Evolutionary conservation across 1,284 basidiomycete genomes (phyloP).

Genomic region (Mycena sp.): DNA sequence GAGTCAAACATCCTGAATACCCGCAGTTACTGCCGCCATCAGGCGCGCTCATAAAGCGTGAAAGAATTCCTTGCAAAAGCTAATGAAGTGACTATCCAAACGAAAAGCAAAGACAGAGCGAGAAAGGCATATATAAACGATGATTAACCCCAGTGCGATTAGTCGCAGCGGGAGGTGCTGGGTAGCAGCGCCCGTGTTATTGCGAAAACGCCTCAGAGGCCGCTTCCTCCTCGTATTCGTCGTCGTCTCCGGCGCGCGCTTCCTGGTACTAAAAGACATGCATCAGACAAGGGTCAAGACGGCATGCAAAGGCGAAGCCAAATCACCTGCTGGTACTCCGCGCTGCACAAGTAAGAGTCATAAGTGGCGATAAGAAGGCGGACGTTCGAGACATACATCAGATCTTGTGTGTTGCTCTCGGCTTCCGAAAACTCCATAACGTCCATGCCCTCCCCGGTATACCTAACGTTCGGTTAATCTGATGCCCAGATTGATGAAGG

Average conservation of each 20-base stretch:
- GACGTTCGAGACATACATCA: conserved; percentile 65
- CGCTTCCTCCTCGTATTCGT: conserved; percentile 45
- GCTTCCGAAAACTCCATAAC: conserved; percentile 93
- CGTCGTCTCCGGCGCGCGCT: conserved; percentile 56
- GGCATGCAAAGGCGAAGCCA: not conserved
- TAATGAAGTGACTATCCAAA: too few species aligned
- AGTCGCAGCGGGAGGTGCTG: too few species aligned
- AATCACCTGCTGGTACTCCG: conserved; percentile 77
- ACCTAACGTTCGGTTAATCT: conserved; percentile 47
- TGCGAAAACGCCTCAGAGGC: conserved; percentile 12
- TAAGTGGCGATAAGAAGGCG: conserved; percentile 15
- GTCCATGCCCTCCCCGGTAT: conserved; percentile 93
- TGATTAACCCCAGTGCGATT: too few species aligned
- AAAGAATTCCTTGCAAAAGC: too few species aligned
- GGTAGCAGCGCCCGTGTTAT: too few species aligned
- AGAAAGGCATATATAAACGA: too few species aligned
- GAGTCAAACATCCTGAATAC: too few species aligned
- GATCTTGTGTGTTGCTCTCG: conserved; percentile 83
- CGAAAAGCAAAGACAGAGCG: too few species aligned
- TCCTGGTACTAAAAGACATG: conserved; percentile 66
- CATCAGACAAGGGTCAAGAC: not conserved
- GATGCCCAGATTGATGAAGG: not conserved
- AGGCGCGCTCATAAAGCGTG: too few species aligned
- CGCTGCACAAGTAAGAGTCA: conserved; percentile 52
- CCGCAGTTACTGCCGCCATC: too few species aligned